A percentile compares a stretch with the other conserved stretches of the same genome.
Conservation (phyloP, 306 rosid species). For the Quercus aquifolioides region DNA sequence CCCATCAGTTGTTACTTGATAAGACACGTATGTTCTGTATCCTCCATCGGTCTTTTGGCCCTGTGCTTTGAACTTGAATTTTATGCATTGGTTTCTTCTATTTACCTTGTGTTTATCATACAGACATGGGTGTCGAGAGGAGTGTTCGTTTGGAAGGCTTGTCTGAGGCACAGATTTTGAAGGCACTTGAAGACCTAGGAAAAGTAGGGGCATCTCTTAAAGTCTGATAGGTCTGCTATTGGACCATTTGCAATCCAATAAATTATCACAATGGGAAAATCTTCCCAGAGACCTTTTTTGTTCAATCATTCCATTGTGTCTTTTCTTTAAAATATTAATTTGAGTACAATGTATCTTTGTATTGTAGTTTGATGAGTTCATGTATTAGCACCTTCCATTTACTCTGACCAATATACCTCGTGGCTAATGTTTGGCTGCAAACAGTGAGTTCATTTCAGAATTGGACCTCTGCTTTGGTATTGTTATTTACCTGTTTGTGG, state of each 20-base stretch:
- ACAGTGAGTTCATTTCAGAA: not conserved
- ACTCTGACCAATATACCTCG: not conserved
- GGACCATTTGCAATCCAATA: slow-evolving; percentile 36
- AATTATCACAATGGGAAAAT: slow-evolving; percentile 22
- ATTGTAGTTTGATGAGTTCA: slow-evolving; percentile 21
- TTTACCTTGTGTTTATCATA: slow-evolving; percentile 11
- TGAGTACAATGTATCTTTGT: not conserved
- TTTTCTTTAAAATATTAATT: slow-evolving; percentile 1
- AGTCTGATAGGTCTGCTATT: slow-evolving; percentile 35
- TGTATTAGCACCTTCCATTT: not conserved
- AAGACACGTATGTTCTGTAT: not conserved
- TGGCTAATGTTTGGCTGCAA: not conserved
- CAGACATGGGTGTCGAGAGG: slow-evolving; percentile 67
- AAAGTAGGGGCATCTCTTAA: slow-evolving; percentile 64
- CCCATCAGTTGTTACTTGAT: not conserved
- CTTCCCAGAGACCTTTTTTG: not conserved
- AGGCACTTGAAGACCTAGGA: slow-evolving; percentile 78
- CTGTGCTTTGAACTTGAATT: not conserved
- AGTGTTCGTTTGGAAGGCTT: slow-evolving; percentile 49
- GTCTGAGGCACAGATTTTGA: slow-evolving; percentile 69
- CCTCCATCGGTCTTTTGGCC: not conserved
- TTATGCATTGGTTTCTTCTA: not conserved
- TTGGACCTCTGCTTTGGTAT: not conserved
- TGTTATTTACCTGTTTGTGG: not conserved
- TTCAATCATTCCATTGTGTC: not conserved